Evolutionary conservation across 2,329 filamentous ascomycete genomes (phyloP).

Genomic region (Diaporthe batatas): DNA sequence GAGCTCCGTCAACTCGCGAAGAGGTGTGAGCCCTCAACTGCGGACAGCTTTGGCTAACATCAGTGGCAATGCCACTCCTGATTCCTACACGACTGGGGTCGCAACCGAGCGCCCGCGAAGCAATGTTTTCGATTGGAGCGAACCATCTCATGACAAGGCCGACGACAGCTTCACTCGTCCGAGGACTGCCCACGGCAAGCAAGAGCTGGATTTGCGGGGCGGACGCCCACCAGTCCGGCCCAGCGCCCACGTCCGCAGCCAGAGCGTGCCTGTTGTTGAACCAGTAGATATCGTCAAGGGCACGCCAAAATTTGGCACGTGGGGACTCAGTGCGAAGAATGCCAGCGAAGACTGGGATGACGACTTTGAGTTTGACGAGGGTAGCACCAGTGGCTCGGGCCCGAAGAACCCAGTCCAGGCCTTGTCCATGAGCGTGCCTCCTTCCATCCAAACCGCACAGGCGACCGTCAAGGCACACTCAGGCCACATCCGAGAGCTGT

Average conservation of each 20-base stretch:
- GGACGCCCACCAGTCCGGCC: constrained; percentile 76
- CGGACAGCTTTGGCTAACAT: constrained; percentile 67
- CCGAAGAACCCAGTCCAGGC: constrained; percentile 49
- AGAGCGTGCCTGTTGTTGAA: constrained; percentile 83
- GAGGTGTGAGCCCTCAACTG: constrained; percentile 65
- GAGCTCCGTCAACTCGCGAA: constrained; percentile 65
- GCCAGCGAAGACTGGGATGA: constrained; percentile 92
- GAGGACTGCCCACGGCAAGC: constrained; percentile 82
- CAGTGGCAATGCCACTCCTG: constrained; percentile 60
- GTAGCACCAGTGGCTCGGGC: constrained; percentile 54
- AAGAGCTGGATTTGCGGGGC: constrained; percentile 77
- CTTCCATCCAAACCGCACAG: constrained; percentile 84
- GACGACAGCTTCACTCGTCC: constrained; percentile 74
- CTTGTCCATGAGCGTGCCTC: constrained; percentile 78
- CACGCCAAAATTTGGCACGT: constrained; percentile 81
- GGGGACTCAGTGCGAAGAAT: constrained; percentile 83
- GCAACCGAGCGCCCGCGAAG: constrained; percentile 68
- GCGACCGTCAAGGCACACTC: constrained; percentile 87
- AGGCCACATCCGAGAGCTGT: constrained; percentile 85
- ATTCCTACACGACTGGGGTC: constrained; percentile 51
- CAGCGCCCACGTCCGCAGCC: constrained; percentile 80
- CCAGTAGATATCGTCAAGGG: constrained; percentile 66
- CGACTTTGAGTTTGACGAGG: constrained; percentile 81
- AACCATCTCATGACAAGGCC: constrained; percentile 74
- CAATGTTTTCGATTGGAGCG: constrained; percentile 84